These are phyloP conservation scores for Cryptomeria japonica DNA, from an alignment of 75 land plant genomes.

Conservation along the genomic window DNA sequence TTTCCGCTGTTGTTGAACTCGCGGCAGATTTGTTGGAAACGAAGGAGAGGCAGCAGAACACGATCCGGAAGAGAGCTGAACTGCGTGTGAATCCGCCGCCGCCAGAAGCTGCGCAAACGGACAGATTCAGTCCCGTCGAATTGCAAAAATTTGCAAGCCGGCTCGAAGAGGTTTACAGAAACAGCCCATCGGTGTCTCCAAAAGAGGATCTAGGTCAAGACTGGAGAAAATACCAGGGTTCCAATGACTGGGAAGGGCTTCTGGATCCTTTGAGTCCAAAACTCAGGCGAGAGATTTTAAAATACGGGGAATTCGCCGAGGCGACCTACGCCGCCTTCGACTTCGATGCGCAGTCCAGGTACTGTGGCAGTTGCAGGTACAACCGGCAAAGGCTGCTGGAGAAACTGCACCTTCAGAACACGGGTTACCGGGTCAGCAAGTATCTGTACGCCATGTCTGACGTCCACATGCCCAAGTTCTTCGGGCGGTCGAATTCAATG, in stretches of 20 bases:
- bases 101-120: no score
- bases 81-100: neutral
- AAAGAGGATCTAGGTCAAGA: neutral
- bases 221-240: slow-evolving; percentile 72
- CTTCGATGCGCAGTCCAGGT: no score
- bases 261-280: slow-evolving; percentile 67
- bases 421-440: slow-evolving; percentile 64
- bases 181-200: neutral
- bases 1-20: neutral
- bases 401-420: slow-evolving; percentile 32
- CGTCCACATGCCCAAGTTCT: slow-evolving; percentile 60
- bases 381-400: slow-evolving; percentile 42
- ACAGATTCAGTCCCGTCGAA: neutral
- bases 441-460: slow-evolving; percentile 79
- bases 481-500: slow-evolving; percentile 45
- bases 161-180: neutral
- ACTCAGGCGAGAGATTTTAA: slow-evolving; percentile 59
- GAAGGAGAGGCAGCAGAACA: neutral
- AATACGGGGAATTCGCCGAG: slow-evolving; percentile 79
- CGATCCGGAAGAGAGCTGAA: neutral
- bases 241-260: slow-evolving; percentile 68
- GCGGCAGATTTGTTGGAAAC: neutral
- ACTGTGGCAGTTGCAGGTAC: slow-evolving; percentile 35
- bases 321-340: no score
- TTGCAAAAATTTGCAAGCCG: neutral